Evolutionary conservation across 2,329 filamentous ascomycete species (phyloP).

Genomic region (Fusarium pseudocircinatum): DNA sequence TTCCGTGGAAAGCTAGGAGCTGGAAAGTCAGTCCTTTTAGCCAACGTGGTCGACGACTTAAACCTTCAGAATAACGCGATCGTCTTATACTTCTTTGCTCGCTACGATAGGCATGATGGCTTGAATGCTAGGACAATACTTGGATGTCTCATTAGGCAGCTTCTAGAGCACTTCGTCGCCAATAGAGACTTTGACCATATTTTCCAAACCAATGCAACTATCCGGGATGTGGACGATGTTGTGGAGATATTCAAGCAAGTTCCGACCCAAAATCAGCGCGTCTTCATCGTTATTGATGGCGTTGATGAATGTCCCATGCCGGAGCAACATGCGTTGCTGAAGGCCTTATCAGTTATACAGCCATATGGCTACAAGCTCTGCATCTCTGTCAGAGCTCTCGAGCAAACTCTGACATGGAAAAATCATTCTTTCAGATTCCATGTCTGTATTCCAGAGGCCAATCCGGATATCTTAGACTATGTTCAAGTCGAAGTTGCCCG

Average conservation of each 20-base stretch:
- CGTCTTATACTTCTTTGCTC: slow-evolving; percentile 47
- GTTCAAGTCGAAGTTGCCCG: slow-evolving; percentile 25
- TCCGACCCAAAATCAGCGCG: neutral
- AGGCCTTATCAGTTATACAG: neutral
- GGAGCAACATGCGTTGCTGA: neutral
- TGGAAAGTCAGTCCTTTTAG: slow-evolving; percentile 56
- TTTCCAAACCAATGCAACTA: neutral
- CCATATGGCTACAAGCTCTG: neutral
- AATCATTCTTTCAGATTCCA: neutral
- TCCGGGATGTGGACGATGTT: neutral
- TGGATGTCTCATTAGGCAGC: slow-evolving; percentile 49
- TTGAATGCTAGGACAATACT: slow-evolving; percentile 44
- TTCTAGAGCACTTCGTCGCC: slow-evolving; percentile 11
- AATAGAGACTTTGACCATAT: neutral
- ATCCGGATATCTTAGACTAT: slow-evolving; percentile 40
- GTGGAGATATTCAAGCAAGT: neutral
- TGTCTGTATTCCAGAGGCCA: slow-evolving; percentile 22
- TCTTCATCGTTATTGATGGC: slow-evolving; percentile 24
- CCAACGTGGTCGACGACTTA: slow-evolving; percentile 55
- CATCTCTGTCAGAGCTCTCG: neutral
- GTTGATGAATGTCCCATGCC: slow-evolving; percentile 25
- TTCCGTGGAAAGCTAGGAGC: slow-evolving; percentile 54
- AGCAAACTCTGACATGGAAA: neutral
- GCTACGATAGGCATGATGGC: slow-evolving; percentile 44
- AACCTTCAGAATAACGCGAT: slow-evolving; percentile 19